Conservation (phyloP, 1,284 basidiomycete genomes). For the Amylostereum areolatum region DNA sequence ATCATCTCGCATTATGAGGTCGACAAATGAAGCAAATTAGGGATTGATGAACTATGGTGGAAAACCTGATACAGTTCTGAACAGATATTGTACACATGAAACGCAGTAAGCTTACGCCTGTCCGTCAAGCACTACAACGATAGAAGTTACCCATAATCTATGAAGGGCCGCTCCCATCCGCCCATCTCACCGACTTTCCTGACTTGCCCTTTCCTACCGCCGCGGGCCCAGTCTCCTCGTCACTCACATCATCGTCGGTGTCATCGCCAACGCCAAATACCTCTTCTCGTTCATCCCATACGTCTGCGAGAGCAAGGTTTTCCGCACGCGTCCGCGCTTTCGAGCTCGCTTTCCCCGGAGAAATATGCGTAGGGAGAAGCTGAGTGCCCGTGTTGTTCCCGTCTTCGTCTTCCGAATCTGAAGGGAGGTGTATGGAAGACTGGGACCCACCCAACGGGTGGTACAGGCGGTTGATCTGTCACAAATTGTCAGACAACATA, state of each 20-base stretch:
- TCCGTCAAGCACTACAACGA: no score
- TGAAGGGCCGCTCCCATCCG: constrained; percentile 1
- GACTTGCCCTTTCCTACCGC: constrained; percentile 2
- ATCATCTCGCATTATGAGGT: no score
- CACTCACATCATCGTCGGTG: constrained; percentile 34
- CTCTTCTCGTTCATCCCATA: constrained; percentile 77
- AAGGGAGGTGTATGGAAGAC: constrained; percentile 10
- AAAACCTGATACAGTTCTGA: no score
- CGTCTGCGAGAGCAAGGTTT: constrained; percentile 39
- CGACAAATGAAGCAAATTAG: no score
- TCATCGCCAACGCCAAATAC: constrained; percentile 65
- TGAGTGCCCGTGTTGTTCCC: constrained; percentile 38
- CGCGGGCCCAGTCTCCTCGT: constrained; percentile 9
- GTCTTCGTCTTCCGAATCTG: constrained; percentile 41
- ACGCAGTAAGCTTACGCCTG: no score
- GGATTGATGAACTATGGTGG: no score
- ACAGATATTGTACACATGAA: no score
- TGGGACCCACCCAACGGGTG: constrained; percentile 50
- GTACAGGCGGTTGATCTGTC: constrained; percentile 69
- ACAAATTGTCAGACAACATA: neutral
- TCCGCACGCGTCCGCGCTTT: constrained; percentile 20
- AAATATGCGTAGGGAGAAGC: constrained; percentile 49
- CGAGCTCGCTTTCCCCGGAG: constrained; percentile 12
- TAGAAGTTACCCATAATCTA: no score
- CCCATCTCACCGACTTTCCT: constrained; percentile 9